A percentile compares a stretch with the other conserved stretches of the same genome.
Evolutionary conservation across 495 filamentous ascomycete species (phyloP).

Genomic region (Hypoxylon intermedium): DNA sequence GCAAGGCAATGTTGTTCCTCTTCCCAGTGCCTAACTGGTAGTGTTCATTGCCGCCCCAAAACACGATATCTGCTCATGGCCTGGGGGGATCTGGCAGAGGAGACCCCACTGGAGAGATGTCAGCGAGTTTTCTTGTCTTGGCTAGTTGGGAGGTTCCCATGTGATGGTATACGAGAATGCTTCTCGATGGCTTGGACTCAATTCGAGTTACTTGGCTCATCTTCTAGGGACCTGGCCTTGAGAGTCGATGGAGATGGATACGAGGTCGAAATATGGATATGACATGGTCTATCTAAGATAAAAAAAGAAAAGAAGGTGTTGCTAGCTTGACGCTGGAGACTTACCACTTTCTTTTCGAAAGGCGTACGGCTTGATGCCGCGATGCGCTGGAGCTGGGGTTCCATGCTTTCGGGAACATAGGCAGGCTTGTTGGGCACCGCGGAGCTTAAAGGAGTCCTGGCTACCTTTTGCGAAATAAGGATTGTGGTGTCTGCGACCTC

Average conservation of each 20-base stretch:
- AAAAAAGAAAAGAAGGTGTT: not conserved
- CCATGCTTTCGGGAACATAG: constrained; percentile 37
- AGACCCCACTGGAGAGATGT: constrained; percentile 56
- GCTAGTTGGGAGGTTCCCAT: too few species aligned
- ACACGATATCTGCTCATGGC: constrained; percentile 70
- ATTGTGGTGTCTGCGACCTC: constrained; percentile 2
- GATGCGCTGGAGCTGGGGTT: constrained; percentile 43
- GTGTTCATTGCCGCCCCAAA: constrained; percentile 93
- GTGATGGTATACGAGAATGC: too few species aligned
- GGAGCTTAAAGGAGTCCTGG: constrained; percentile 3
- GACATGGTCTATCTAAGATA: not conserved
- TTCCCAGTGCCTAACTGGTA: constrained; percentile 93
- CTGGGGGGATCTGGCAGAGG: constrained; percentile 73
- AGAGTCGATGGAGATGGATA: not conserved
- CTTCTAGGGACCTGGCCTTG: too few species aligned
- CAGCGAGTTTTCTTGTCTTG: not conserved
- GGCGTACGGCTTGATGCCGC: constrained; percentile 54
- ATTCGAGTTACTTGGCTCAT: not conserved
- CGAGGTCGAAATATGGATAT: not conserved
- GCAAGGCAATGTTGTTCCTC: constrained; percentile 75
- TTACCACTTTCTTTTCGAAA: constrained; percentile 62
- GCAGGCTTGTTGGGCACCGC: constrained; percentile 1
- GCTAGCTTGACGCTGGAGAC: not conserved
- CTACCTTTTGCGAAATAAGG: constrained; percentile 2
- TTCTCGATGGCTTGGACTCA: not conserved